Base-by-base conservation (phyloP, 2,329 filamentous ascomycete genomes). In the Aspergillus brasiliensis region DNA sequence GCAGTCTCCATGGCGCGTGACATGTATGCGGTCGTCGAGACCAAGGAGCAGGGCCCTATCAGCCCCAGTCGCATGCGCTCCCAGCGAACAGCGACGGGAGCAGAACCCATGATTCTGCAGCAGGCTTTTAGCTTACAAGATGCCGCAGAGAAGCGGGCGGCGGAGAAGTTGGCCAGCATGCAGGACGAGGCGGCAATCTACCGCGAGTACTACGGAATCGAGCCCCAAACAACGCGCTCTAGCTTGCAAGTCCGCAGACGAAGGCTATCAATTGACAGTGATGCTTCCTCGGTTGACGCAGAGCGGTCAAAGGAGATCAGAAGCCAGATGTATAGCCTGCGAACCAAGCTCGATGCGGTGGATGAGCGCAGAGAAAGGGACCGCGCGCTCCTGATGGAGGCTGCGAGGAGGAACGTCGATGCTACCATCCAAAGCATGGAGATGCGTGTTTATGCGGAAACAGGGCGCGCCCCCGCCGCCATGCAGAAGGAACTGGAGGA, bases 1-100 rank as follows among this genome's bases (percentile, higher is more conserved):
- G 92, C 93, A 2, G 81, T 97, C 3, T 91, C 90, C 10, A 96
- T 97, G 92, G 92, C 93, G 6, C 90, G 89, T 75, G 86, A 89
- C 67, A 94, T 97, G 87, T 97, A 92, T 71, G 85, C 81, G 10
- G 81, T 84, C 1, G 84, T 87, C 6, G 79, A 82, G 62, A 76
- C 80, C 1, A 71, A 67, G 15, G 69, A 68, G 4, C 48, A 66
- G 66, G 46, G 42, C 62, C 72, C 77, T 27, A 73, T 69, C 47
- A 72, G 72, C n/a, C 71, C 73, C 40, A 71, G 66, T 27, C 76
- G 73, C 19, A 61, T 66, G 31, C 68, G 68, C 31, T 72, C 69
- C 3, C 73, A 77, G 19, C 73, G 73, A 38, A 68, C 73, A 1
- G 66, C 69, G 13, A 66, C 69, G 8, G 64, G 65, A 23, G 71